Evolutionary conservation across 192 early-diverging fungal genomes (phyloP).

Genomic region (Linnemannia exigua): DNA sequence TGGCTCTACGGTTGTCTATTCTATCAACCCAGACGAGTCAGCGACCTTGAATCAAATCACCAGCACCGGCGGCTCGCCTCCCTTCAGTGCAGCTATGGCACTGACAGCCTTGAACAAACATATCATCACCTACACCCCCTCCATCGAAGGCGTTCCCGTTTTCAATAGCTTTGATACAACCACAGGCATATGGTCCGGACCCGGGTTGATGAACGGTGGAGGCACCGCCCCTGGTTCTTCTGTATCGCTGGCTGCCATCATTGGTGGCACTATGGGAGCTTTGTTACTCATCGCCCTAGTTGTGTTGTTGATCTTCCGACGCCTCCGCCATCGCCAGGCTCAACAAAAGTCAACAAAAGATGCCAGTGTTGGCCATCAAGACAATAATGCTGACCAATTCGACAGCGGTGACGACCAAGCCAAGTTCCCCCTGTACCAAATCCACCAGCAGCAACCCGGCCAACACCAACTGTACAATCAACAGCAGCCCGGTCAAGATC

Average conservation of each 20-base stretch:
- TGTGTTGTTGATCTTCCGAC: not conserved
- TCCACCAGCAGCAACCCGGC: not conserved
- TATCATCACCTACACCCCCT: not conserved
- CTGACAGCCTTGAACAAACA: not conserved
- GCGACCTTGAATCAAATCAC: not conserved
- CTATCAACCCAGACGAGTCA: not conserved
- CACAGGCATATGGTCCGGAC: not conserved
- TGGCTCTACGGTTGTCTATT: not conserved
- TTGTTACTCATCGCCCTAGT: not conserved
- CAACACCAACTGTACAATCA: not conserved
- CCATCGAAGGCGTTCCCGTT: not conserved
- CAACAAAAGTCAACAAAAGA: not conserved
- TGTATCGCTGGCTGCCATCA: not conserved
- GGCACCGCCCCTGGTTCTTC: not conserved
- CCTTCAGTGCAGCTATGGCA: not conserved
- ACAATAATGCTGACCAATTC: no score
- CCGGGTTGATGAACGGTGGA: not conserved
- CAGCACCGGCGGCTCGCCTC: not conserved
- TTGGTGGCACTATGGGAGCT: not conserved
- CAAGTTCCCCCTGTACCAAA: not conserved
- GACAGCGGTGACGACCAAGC: not conserved
- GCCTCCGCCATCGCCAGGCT: not conserved
- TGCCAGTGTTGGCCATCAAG: not conserved
- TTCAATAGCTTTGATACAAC: not conserved
- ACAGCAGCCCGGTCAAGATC: no score